Evolutionary conservation across 2,329 filamentous ascomycete species (phyloP), one percentile per base, ranked within the genome.

Genomic region (Botryotinia convoluta): DNA sequence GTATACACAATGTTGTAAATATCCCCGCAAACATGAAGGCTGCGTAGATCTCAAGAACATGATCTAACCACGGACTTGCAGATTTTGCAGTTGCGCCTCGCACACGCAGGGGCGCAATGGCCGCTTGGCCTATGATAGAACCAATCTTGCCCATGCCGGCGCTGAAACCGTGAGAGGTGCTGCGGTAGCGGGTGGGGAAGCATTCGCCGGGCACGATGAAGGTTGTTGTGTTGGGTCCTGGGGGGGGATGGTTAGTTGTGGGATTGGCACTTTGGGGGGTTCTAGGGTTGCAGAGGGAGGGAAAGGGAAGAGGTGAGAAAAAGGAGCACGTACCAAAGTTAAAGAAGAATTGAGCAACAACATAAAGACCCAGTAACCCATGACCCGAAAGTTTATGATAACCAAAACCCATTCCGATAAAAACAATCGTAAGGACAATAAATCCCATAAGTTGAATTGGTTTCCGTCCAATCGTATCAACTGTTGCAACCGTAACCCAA

Each of bases 381-480:
- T 82, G 79, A 68, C 86, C 82, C 73, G 82, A 82, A 16, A 91
- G 82, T 26, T 82, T 80, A 76, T 88, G 78, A 75, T 88, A 89
- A 22, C 84, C 85, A 77, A 92, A 91, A 6, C 90, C 91, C 73
- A 92, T 86, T 44, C 91, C 78, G 78, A 86, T 85, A 79, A 92
- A 92, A 22, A 91, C 81, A 71, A 89, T 83, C 3, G 89, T 91
- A 5, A 92, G 83, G 29, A 91, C 79, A 2, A 84, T 76, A 81
- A 92, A 92, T 26, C 90, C 90, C 67, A 86, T 80, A 3, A 92
- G 80, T 81, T 93, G 93, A 44, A 96, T 90, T 0, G 92, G 88
- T 82, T 94, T 95, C 74, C 93, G 91, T n/a, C 93, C 93, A 22
- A 95, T 77, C 1, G 88, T 93, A 81, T 96, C 93, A 75, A 95